phyloP scores from a whole-genome alignment of 2,329 filamentous ascomycete genomes.

The Hypoxylon sp. region DNA sequence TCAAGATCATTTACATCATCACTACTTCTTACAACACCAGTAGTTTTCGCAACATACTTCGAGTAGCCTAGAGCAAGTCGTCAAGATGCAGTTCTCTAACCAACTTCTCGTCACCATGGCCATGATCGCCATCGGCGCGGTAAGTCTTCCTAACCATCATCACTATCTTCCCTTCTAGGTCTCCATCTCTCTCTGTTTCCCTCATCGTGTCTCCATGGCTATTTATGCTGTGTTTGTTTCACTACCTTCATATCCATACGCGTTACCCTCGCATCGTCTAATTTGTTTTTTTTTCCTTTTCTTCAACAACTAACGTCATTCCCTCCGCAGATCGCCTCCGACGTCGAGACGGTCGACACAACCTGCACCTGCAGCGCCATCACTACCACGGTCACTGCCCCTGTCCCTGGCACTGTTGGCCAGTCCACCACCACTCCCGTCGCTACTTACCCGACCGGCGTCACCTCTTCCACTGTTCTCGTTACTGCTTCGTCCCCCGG shows the following conservation, averaged over 20 bases:
- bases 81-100: conserved; percentile 53
- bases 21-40: conserved; percentile 15
- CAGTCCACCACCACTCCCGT: conserved; percentile 31
- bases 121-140: conserved; percentile 49
- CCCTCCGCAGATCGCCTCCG: conserved; percentile 40
- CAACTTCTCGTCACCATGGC: conserved; percentile 43
- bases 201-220: background rate
- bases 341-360: conserved; percentile 43
- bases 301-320: conserved; percentile 14
- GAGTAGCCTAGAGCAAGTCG: conserved; percentile 23
- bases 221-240: background rate
- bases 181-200: background rate
- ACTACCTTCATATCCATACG: background rate
- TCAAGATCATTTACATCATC: conserved; percentile 35
- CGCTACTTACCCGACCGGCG: conserved; percentile 17
- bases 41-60: conserved; percentile 31
- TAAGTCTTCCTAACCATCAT: conserved; percentile 42
- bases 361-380: conserved; percentile 46
- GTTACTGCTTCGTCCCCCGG: conserved; percentile 28
- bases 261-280: background rate
- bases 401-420: conserved; percentile 27
- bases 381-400: conserved; percentile 41
- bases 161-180: background rate
- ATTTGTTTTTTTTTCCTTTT: background rate
- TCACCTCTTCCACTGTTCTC: conserved; percentile 19